Evolutionary conservation across 1,139 yeast genomes (phyloP).

Genomic region (Taphrina communis): DNA sequence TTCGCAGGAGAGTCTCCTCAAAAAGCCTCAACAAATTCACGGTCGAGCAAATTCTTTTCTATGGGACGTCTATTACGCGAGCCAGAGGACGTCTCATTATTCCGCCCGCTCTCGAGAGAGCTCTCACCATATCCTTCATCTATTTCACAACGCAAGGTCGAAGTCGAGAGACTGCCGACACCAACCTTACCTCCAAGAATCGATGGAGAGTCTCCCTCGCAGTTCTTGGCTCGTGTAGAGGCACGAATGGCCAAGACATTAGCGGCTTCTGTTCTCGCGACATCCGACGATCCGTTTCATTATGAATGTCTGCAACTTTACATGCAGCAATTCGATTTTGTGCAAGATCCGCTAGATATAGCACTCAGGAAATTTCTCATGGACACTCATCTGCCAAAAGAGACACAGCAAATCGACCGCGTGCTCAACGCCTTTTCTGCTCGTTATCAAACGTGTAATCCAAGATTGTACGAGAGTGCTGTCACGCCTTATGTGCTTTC

Average conservation of each 20-base stretch:
- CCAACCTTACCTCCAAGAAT: conserved; percentile 50
- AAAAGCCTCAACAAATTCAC: neutral
- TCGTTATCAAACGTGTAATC: conserved; percentile 57
- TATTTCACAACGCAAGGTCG: conserved; percentile 3
- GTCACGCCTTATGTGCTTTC: conserved; percentile 64
- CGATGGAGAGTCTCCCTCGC: conserved; percentile 52
- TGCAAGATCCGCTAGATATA: conserved; percentile 64
- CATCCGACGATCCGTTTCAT: conserved; percentile 53
- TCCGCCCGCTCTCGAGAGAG: conserved; percentile 29
- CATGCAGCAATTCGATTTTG: conserved; percentile 57
- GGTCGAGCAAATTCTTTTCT: conserved; percentile 30
- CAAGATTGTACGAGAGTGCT: conserved; percentile 52
- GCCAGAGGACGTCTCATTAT: conserved; percentile 17
- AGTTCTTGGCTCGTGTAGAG: conserved; percentile 52
- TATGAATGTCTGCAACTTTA: conserved; percentile 54
- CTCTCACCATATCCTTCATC: conserved; percentile 18
- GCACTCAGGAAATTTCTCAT: conserved; percentile 64
- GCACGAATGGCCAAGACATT: conserved; percentile 53
- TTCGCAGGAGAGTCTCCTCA: conserved; percentile 28
- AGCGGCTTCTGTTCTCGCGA: conserved; percentile 54
- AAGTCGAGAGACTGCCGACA: conserved; percentile 3
- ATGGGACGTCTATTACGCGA: conserved; percentile 27
- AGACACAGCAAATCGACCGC: conserved; percentile 74
- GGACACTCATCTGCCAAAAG: conserved; percentile 65
- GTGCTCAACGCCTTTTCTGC: conserved; percentile 62